Conservation (phyloP, 768 basidiomycete species). For the Termitomyces sp. region DNA sequence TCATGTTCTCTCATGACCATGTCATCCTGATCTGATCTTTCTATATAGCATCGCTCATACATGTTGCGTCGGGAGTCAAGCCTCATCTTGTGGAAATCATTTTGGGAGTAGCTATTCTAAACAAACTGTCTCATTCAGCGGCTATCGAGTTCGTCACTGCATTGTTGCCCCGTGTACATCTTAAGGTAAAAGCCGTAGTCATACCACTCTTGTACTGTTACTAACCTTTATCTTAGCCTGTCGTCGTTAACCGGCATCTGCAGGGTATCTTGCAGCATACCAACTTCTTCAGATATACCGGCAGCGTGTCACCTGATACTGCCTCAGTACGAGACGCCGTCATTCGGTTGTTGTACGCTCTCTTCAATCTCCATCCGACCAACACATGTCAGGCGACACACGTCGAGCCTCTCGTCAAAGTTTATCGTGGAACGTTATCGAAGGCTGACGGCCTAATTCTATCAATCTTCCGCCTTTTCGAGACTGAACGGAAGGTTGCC, state of each 20-base stretch:
- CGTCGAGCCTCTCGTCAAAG: slow-evolving; percentile 67
- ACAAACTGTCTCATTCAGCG: slow-evolving; percentile 44
- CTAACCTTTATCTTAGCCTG: slow-evolving; percentile 46
- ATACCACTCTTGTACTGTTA: background rate
- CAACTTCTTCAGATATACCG: slow-evolving; percentile 53
- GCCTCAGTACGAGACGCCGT: slow-evolving; percentile 42
- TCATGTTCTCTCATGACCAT: slow-evolving; percentile 8
- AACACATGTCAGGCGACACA: slow-evolving; percentile 88
- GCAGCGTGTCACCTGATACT: slow-evolving; percentile 20
- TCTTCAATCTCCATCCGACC: slow-evolving; percentile 75
- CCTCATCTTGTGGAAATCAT: slow-evolving; percentile 70
- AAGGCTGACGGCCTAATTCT: slow-evolving; percentile 64
- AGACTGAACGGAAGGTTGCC: slow-evolving; percentile 64
- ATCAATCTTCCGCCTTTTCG: slow-evolving; percentile 77
- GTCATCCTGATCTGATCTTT: slow-evolving; percentile 10
- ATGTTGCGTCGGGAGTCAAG: slow-evolving; percentile 37
- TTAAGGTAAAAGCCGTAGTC: slow-evolving; percentile 58
- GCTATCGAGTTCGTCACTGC: slow-evolving; percentile 44
- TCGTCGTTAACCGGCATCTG: slow-evolving; percentile 69
- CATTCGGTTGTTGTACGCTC: slow-evolving; percentile 53
- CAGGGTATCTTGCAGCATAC: slow-evolving; percentile 75
- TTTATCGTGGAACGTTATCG: slow-evolving; percentile 78
- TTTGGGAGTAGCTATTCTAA: slow-evolving; percentile 60
- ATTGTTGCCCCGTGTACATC: slow-evolving; percentile 37
- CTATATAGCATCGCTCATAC: slow-evolving; percentile 30